A percentile compares a stretch with the other conserved stretches of the same genome.
phyloP scores from a whole-genome alignment of 371 early-diverging fungal genomes.

The Ordospora colligata region DNA sequence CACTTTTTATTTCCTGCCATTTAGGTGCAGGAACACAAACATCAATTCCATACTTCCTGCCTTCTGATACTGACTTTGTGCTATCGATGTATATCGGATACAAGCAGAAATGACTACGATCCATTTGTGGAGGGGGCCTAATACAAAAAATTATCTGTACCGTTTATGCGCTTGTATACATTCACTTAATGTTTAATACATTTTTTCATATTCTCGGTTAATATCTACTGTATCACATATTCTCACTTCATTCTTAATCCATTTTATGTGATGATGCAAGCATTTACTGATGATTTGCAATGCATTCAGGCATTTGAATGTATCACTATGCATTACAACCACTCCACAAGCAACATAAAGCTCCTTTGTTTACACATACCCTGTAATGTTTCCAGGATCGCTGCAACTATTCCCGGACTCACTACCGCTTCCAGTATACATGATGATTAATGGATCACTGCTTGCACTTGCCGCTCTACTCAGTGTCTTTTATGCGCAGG shows the following conservation, averaged over 20 bases:
- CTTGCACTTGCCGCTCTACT: neutral
- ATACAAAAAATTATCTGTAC: neutral
- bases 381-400: neutral
- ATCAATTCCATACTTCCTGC: conserved; percentile 41
- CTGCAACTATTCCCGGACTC: neutral
- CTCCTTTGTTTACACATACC: conserved; percentile 4
- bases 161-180: neutral
- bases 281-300: no score
- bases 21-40: conserved; percentile 18
- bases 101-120: conserved; percentile 24
- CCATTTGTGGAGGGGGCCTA: conserved; percentile 8
- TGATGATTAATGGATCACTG: neutral
- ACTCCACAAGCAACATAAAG: neutral
- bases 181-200: no score
- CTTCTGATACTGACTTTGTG: conserved; percentile 12
- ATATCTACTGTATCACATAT: no score
- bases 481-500: neutral
- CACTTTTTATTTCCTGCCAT: conserved; percentile 32
- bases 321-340: no score
- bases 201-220: no score
- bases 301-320: no score
- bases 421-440: neutral
- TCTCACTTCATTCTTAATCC: no score
- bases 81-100: conserved; percentile 50
- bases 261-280: no score